These are phyloP conservation scores for Coemansia umbellata DNA, from an alignment of 192 early-diverging fungal species.

Conservation along the genomic window DNA sequence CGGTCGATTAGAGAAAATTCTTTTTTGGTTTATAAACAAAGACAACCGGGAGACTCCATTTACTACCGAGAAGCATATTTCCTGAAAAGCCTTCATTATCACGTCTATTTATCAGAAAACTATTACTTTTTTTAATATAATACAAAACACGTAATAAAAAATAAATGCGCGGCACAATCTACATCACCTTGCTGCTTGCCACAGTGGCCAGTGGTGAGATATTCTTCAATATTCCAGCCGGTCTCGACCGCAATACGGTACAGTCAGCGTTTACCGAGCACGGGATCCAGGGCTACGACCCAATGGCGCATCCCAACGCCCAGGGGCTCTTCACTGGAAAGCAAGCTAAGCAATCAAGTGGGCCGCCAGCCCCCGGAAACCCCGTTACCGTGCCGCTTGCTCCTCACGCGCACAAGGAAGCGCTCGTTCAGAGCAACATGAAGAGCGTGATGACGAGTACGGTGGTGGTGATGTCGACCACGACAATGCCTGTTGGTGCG, in stretches of 20 bases:
- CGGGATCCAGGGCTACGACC: conserved; percentile 29
- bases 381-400: not conserved
- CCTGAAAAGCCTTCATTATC: too few relatives aligned
- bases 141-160: not conserved
- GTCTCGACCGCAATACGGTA: conserved; percentile 20
- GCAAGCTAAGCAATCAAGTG: not conserved
- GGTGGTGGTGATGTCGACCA: conserved; percentile 17
- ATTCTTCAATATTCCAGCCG: conserved; percentile 33
- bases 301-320: conserved; percentile 7
- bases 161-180: conserved; percentile 1
- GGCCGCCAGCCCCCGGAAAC: not conserved
- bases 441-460: conserved; percentile 24
- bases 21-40: too few relatives aligned
- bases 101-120: too few relatives aligned
- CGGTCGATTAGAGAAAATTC: too few relatives aligned
- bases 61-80: too few relatives aligned
- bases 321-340: conserved; percentile 15
- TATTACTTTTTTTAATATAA: too few relatives aligned
- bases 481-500: not conserved
- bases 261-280: conserved; percentile 21
- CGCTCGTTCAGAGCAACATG: too few relatives aligned
- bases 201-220: conserved; percentile 13
- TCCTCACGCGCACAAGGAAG: too few relatives aligned
- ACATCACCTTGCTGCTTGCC: conserved; percentile 12
- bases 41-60: too few relatives aligned